Conservation (phyloP, 2,329 filamentous ascomycete genomes). For the Aspergillus arachidicola region DNA sequence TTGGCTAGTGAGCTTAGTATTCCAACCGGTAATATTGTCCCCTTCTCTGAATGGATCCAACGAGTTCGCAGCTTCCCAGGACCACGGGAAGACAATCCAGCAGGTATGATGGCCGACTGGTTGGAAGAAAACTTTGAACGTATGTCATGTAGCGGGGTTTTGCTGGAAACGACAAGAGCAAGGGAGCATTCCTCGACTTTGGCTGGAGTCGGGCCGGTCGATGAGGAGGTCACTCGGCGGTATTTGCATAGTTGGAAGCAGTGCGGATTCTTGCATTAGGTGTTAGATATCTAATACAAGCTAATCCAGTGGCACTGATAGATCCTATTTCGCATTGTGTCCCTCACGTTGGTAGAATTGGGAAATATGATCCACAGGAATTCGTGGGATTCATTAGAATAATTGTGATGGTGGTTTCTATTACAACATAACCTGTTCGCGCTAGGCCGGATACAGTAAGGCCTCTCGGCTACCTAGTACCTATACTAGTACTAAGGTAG, state of each 20-base stretch:
- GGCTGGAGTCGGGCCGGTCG: slow-evolving; percentile 8
- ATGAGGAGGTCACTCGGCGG: slow-evolving; percentile 10
- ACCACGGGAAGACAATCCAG: slow-evolving; percentile 32
- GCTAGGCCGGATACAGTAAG: too few relatives aligned
- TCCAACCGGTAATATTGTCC: slow-evolving; percentile 32
- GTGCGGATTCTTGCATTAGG: slow-evolving; percentile 8
- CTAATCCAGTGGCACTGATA: too few relatives aligned
- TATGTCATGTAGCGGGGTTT: slow-evolving; percentile 51
- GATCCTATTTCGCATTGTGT: too few relatives aligned
- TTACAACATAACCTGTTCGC: too few relatives aligned
- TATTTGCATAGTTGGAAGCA: slow-evolving; percentile 19
- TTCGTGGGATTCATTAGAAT: too few relatives aligned
- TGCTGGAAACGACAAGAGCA: slow-evolving; percentile 41
- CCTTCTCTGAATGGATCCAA: slow-evolving; percentile 46
- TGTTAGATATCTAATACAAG: too few relatives aligned
- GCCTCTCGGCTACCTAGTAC: too few relatives aligned
- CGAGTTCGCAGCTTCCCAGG: slow-evolving; percentile 33
- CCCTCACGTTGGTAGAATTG: too few relatives aligned
- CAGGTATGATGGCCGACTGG: slow-evolving; percentile 33
- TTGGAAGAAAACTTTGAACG: slow-evolving; percentile 38
- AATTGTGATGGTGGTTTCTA: too few relatives aligned
- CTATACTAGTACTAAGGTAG: too few relatives aligned
- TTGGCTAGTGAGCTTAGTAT: slow-evolving; percentile 40
- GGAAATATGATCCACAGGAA: too few relatives aligned
- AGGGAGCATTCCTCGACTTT: slow-evolving; percentile 38